Conservation (phyloP, 176 grass and related monocot genomes). For the Melocanna baccifera region DNA sequence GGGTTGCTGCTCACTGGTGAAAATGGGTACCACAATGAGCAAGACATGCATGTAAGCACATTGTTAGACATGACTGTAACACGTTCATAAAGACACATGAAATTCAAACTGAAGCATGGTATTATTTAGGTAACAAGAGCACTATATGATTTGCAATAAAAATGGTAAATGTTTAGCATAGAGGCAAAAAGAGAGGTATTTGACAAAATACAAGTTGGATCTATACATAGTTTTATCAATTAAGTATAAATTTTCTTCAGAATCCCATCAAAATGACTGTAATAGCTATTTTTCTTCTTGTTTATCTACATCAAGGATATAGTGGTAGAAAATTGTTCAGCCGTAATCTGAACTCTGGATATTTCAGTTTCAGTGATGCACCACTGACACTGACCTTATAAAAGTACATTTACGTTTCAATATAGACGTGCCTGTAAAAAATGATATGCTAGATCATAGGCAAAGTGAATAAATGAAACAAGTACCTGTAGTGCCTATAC, state of each 20-base stretch:
- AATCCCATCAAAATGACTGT: not conserved
- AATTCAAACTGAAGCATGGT: not conserved
- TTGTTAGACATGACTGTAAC: not conserved
- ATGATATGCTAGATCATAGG: not conserved
- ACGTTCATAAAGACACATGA: not conserved
- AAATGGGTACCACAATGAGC: constrained; percentile 31
- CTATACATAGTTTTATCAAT: not conserved
- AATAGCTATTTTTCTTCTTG: not conserved
- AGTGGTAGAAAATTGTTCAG: not conserved
- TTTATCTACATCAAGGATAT: not conserved
- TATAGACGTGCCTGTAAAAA: not conserved
- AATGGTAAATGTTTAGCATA: not conserved
- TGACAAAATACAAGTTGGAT: not conserved
- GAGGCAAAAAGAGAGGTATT: not conserved
- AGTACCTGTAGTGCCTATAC: constrained; percentile 95
- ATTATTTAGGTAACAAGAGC: not conserved
- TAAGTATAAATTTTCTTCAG: constrained; percentile 12
- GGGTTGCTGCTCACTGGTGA: constrained; percentile 93
- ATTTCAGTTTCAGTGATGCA: constrained; percentile 18
- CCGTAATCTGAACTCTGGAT: not conserved
- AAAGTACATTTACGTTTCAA: not conserved
- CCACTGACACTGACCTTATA: not conserved
- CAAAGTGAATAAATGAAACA: constrained; percentile 12
- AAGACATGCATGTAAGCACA: constrained; percentile 29
- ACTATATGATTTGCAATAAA: constrained; percentile 21